Conservation (phyloP, 129 eudicot species). For the Silybum marianum region DNA sequence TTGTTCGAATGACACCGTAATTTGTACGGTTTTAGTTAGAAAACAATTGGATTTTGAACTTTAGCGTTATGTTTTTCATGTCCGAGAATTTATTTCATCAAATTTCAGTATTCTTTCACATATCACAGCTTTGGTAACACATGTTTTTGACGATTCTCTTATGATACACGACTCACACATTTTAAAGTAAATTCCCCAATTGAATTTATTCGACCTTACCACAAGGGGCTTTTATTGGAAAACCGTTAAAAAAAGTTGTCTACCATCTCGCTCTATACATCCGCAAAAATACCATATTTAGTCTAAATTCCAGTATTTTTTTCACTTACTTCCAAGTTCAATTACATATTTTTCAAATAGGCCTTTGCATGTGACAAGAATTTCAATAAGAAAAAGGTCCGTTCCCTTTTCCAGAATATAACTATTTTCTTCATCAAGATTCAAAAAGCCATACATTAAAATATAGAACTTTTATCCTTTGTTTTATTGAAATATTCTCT, state of each 20-base stretch:
- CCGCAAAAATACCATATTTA: not conserved
- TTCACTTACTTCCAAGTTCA: not conserved
- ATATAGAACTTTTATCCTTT: not conserved
- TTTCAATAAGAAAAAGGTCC: not conserved
- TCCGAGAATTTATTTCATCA: slow-evolving; percentile 1
- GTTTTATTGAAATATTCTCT: not conserved
- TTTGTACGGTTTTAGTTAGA: slow-evolving; percentile 3
- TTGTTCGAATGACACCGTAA: slow-evolving; percentile 4
- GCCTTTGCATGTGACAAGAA: not conserved
- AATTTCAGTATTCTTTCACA: slow-evolving; percentile 9
- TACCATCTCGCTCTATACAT: not conserved
- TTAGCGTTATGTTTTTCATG: slow-evolving; percentile 10
- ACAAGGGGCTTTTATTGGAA: not conserved
- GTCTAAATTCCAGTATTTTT: not conserved
- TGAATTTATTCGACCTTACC: slow-evolving; percentile 4
- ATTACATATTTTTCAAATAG: not conserved
- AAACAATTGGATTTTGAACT: slow-evolving; percentile 11
- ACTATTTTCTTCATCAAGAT: not conserved
- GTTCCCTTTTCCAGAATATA: not conserved
- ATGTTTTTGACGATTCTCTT: slow-evolving; percentile 13
- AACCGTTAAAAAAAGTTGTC: not conserved
- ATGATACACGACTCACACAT: slow-evolving; percentile 6
- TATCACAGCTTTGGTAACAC: slow-evolving; percentile 4
- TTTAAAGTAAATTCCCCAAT: not conserved
- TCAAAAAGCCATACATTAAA: not conserved